These are phyloP conservation scores for Dryas integrifolia DNA, from an alignment of 331 rosid genomes.

Conservation along the genomic window DNA sequence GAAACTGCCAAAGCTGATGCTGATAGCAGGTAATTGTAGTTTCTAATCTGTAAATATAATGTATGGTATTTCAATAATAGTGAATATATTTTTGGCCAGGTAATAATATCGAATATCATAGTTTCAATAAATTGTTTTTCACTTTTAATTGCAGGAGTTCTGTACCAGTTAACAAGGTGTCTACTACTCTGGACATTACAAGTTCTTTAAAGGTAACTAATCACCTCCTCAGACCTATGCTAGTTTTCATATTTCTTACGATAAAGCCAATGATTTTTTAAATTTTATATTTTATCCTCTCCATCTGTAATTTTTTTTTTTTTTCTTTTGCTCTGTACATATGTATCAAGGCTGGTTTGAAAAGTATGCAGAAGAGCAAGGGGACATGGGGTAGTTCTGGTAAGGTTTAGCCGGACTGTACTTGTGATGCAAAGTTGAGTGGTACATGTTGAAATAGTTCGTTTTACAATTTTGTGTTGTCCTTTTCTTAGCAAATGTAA, in stretches of 20 bases:
- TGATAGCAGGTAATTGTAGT: constrained; percentile 34
- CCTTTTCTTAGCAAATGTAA: constrained; percentile 37
- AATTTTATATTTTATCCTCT: constrained; percentile 1
- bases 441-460: not conserved
- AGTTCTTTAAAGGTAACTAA: constrained; percentile 47
- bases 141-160: constrained; percentile 36
- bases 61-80: too few species aligned
- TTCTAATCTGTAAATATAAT: not conserved
- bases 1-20: constrained; percentile 39
- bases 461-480: constrained; percentile 5
- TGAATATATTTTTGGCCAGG: too few species aligned
- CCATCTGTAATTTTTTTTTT: constrained; percentile 17
- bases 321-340: not conserved
- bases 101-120: not conserved
- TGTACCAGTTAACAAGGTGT: constrained; percentile 35
- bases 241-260: not conserved
- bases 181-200: constrained; percentile 26
- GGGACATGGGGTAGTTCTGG: constrained; percentile 44
- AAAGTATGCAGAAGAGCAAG: constrained; percentile 43
- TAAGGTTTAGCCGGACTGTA: constrained; percentile 31
- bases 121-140: constrained; percentile 8
- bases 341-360: constrained; percentile 42
- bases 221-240: constrained; percentile 12
- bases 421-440: constrained; percentile 3
- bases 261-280: not conserved